Conservation (phyloP, 768 basidiomycete species). For the Strobilomyces confusus region DNA sequence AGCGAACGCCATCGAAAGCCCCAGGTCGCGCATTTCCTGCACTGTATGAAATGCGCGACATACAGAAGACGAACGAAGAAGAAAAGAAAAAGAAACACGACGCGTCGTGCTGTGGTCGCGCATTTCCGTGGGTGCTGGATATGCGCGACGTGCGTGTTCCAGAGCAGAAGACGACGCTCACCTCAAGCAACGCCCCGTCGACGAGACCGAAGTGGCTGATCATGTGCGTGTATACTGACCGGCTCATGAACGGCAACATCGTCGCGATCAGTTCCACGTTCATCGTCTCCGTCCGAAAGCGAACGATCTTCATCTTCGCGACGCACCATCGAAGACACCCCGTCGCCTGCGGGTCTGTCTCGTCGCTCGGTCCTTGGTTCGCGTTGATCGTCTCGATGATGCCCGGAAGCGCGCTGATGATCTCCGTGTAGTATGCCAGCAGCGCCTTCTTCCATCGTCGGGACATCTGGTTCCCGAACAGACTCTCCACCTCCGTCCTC, state of each 20-base stretch:
- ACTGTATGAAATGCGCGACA: too few relatives aligned
- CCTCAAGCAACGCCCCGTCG: not conserved
- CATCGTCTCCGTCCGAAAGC: too few relatives aligned
- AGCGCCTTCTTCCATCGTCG: not conserved
- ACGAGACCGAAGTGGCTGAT: not conserved
- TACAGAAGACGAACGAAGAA: too few relatives aligned
- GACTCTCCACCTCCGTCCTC: not conserved
- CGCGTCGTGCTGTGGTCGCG: too few relatives aligned
- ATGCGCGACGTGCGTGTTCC: too few relatives aligned
- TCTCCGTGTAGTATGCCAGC: not conserved
- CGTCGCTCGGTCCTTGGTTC: too few relatives aligned
- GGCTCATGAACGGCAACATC: not conserved
- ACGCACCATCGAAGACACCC: not conserved
- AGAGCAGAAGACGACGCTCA: too few relatives aligned
- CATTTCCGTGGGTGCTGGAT: too few relatives aligned
- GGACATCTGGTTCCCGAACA: not conserved
- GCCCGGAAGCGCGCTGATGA: not conserved
- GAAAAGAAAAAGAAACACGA: too few relatives aligned
- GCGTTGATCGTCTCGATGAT: not conserved
- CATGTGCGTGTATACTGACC: not conserved
- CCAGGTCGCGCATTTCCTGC: too few relatives aligned
- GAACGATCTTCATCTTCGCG: not conserved
- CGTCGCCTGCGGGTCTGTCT: not conserved
- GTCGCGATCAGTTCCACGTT: too few relatives aligned
- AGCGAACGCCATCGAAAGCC: too few relatives aligned